Conservation (phyloP, 164 flowering plant species). For the Buxus sempervirens region DNA sequence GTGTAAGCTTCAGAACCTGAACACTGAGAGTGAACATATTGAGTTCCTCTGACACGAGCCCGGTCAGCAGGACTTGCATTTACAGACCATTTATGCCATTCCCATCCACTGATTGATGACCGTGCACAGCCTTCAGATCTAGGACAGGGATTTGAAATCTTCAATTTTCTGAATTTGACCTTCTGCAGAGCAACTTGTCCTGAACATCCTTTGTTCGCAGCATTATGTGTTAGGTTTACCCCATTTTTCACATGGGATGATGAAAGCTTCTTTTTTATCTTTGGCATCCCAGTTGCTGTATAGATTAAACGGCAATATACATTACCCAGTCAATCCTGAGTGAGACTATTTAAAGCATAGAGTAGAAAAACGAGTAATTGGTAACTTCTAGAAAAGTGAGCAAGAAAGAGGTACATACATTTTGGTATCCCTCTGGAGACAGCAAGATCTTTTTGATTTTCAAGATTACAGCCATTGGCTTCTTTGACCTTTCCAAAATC, state of each 20-base stretch:
- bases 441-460: constrained; percentile 10
- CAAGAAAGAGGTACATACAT: constrained; percentile 15
- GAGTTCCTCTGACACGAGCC: constrained; percentile 66
- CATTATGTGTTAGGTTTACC: constrained; percentile 25
- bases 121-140: constrained; percentile 93
- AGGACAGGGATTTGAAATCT: constrained; percentile 37
- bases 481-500: constrained; percentile 20
- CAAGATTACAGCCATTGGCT: constrained; percentile 16
- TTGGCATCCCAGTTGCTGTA: constrained; percentile 39
- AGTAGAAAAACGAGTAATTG: not conserved
- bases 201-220: constrained; percentile 24
- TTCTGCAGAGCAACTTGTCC: constrained; percentile 27
- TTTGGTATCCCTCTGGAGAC: constrained; percentile 21
- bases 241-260: constrained; percentile 26
- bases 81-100: constrained; percentile 89
- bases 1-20: constrained; percentile 35
- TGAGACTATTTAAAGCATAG: not conserved
- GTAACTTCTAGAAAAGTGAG: not conserved
- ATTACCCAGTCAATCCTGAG: not conserved
- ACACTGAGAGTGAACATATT: constrained; percentile 19
- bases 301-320: not conserved
- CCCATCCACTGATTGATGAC: constrained; percentile 87
- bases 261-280: constrained; percentile 42
- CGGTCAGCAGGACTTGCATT: constrained; percentile 75
- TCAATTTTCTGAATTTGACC: constrained; percentile 33